Evolutionary conservation across 805 yeast species (phyloP), one percentile per base, ranked within the genome.

Genomic region (Candida lessepsii): DNA sequence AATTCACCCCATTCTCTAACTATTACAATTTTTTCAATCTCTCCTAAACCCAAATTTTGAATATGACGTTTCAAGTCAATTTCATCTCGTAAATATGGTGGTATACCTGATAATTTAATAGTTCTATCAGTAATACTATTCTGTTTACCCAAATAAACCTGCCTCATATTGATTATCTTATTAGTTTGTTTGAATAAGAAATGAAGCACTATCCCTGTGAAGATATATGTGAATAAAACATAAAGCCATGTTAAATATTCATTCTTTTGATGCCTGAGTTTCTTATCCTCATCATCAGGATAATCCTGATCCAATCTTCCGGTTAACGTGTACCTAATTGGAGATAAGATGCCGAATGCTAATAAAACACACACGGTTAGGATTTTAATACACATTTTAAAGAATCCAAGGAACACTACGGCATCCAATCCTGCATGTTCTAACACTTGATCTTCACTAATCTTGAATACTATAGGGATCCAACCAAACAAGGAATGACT

Each of bases 401-500:
- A 93, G 58, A 91, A 90, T 3, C 89, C 89, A 23, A 91, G 63
- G 54, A 86, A 91, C 35, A 93, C 98, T 63, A 77, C 89, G 0
- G 97, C 97, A 64, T 91, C 99, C 31, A 91, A 63, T 0, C 99
- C 99, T 2, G 97, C 96, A 53, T 82, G 83, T 45, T 88, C 91
- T 37, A 91, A 70, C 2, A 93, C 76, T 42, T 88, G 89, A 11
- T 76, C 71, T 50, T 91, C 98, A 18, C 73, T 69, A 14, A 90
- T 80, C 9, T 61, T 60, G 55, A 76, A 76, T 10, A 91, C 64
- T 0, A 80, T 76, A 0, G 81, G 76, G 7, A 90, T 70, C 97
- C 98, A 91, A 2, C 90, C 89, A 51, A 89, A 83, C 9, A 85
- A 57, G 2, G 86, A 71, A 27, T 58, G 59, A 33, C 65, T 49